Base-by-base conservation (phyloP, 306 rosid species). In the Psophocarpus tetragonolobus region DNA sequence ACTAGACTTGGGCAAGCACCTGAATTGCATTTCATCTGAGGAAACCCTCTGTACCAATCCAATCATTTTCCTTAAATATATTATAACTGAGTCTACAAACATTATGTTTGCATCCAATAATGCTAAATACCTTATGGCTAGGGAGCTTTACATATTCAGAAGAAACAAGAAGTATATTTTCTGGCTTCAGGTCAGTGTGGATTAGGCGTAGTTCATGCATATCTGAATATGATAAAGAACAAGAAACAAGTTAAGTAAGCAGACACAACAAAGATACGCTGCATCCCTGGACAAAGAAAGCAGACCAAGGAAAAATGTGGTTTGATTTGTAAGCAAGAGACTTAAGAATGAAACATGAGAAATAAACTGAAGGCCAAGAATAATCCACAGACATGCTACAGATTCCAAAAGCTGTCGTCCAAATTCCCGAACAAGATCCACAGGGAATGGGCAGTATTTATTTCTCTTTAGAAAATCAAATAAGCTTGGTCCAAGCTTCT, bases 391-490 rank as follows among this genome's bases (percentile, higher is more conserved):
- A 94, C 98, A 92, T 90, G 98, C 96, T 89, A 94, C 96, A 83
- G 98, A 90, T 87, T 92, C 98, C 97, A 94, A 87, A 94, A 94
- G 97, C 96, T 94, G 98, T 80, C 97, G 87, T 89, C 96, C 98
- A 85, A 92, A 92, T 89, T 94, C 98, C 83, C 95, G 97, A 89
- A 92, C 98, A 90, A 94, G 98, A 79, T 94, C 98, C 97, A 92
- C 90, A 83, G 97, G 98, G 88, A 94, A 92, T 74, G 98, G 92
- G 88, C 91, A 88, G 93, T 92, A 92, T 89, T 87, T 94, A 92
- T 90, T 94, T 92, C 98, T 89, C 98, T 90, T 94, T 90, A 92
- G 92, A 91, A 94, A 94, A 89, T 94, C 98, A 94, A 92, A 94
- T 89, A 92, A 94, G 76, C 98, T 94, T 88, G 98, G 97, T 85